A percentile compares a stretch with the other conserved stretches of the same genome.
Evolutionary conservation across 352 stramenopile genomes (phyloP).

Genomic region (Pythium aristosporum): DNA sequence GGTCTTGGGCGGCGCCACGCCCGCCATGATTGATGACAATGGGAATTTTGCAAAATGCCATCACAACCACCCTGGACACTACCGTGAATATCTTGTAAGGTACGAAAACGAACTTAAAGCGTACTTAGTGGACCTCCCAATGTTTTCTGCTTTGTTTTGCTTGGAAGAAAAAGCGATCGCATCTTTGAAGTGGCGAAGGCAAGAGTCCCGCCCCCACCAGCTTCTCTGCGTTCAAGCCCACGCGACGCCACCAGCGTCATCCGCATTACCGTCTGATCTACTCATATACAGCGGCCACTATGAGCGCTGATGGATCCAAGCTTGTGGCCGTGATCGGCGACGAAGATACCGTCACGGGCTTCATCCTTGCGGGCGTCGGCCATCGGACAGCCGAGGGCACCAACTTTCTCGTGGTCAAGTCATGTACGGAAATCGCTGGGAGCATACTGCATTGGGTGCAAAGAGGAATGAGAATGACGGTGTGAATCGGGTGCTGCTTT

Average conservation of each 20-base stretch:
- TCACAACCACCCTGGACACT: not conserved
- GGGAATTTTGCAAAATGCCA: not conserved
- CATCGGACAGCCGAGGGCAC: conserved; percentile 93
- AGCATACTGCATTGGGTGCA: not conserved
- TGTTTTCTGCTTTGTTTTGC: not conserved
- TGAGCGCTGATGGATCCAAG: conserved; percentile 78
- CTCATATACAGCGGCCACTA: conserved; percentile 15
- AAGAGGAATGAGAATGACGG: not conserved
- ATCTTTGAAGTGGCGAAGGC: conserved; percentile 9
- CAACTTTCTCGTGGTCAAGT: conserved; percentile 98
- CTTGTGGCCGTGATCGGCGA: conserved; percentile 87
- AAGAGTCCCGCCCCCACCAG: not conserved
- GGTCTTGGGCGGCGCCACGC: conserved; percentile 21
- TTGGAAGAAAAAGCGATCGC: not conserved
- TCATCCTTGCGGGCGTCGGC: conserved; percentile 96
- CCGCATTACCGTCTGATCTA: not conserved
- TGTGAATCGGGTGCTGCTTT: not conserved
- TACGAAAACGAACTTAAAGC: conserved; percentile 13
- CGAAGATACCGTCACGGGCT: conserved; percentile 98
- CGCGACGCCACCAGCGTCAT: not conserved
- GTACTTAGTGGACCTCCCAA: not conserved
- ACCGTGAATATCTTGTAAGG: conserved; percentile 1
- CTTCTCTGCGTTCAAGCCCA: not conserved
- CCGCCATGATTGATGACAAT: conserved; percentile 7
- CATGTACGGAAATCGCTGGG: conserved; percentile 51